These are phyloP conservation scores for Balamuthia mandrillaris DNA, from an alignment of 208 protist genomes.

Conservation along the genomic window DNA sequence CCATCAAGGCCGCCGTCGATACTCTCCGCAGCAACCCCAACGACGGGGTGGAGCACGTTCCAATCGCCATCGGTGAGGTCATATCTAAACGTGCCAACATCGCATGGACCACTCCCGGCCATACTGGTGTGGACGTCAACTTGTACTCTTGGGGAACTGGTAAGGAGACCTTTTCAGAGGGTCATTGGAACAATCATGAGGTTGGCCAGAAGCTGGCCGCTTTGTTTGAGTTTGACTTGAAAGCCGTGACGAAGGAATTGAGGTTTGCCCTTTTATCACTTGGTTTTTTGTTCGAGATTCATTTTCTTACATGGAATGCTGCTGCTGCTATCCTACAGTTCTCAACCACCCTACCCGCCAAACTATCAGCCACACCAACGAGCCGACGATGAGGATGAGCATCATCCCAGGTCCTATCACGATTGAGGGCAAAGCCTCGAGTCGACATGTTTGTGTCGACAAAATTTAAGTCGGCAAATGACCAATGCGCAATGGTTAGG, in stretches of 20 bases:
- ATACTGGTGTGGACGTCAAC: conserved; percentile 64
- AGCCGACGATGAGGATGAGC: too few species aligned
- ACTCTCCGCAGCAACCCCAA: not conserved
- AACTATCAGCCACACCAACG: too few species aligned
- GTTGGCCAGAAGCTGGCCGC: not conserved
- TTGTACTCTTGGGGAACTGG: conserved; percentile 32
- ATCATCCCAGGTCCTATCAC: too few species aligned
- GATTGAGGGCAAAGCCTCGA: too few species aligned
- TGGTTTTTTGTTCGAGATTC: too few species aligned
- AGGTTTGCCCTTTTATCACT: not conserved
- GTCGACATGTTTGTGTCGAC: too few species aligned
- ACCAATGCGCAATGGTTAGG: too few species aligned
- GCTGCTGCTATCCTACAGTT: too few species aligned
- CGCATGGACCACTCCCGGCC: conserved; percentile 55
- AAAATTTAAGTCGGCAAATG: too few species aligned
- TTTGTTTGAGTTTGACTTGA: not conserved
- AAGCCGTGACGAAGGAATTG: not conserved
- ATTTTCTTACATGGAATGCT: too few species aligned
- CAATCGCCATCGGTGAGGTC: conserved; percentile 23
- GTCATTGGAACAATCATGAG: not conserved
- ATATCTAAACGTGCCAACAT: conserved; percentile 26
- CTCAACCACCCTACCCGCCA: too few species aligned
- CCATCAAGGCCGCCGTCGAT: not conserved
- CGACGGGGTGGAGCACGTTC: not conserved
- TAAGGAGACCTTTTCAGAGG: not conserved